Percentiles rank a stretch among this genome's conserved stretches.
phyloP scores from a whole-genome alignment of 768 basidiomycete genomes.

The Clitopilus passeckerianus region DNA sequence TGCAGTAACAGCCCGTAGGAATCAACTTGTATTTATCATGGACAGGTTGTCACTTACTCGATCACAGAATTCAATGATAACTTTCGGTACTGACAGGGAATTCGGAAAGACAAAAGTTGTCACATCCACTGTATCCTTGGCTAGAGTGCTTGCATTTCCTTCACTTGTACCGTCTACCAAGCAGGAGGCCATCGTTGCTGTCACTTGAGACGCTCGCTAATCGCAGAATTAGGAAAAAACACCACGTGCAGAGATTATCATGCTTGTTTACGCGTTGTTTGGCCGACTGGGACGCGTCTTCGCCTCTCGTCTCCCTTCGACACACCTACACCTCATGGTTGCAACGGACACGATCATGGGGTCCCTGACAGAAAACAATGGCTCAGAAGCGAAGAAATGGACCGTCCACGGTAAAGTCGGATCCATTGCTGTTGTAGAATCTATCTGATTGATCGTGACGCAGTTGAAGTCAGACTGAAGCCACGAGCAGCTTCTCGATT shows the following conservation, averaged over 20 bases:
- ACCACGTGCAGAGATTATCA: slow-evolving; percentile 26
- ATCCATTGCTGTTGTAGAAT: not conserved
- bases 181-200: slow-evolving; percentile 2
- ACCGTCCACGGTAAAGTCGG: slow-evolving; percentile 50
- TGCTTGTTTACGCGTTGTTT: slow-evolving; percentile 49
- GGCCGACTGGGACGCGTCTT: slow-evolving; percentile 10
- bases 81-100: slow-evolving; percentile 36
- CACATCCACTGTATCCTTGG: slow-evolving; percentile 29
- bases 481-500: slow-evolving; percentile 65
- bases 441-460: slow-evolving; percentile 43
- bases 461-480: slow-evolving; percentile 83
- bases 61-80: slow-evolving; percentile 93
- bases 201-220: not conserved
- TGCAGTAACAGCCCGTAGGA: slow-evolving; percentile 16
- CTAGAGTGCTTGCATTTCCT: not conserved
- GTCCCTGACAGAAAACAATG: slow-evolving; percentile 2
- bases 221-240: slow-evolving; percentile 6
- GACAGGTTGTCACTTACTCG: slow-evolving; percentile 48
- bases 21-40: not conserved
- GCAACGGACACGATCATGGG: slow-evolving; percentile 1
- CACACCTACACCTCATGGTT: not conserved
- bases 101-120: slow-evolving; percentile 54
- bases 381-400: slow-evolving; percentile 34
- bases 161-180: not conserved
- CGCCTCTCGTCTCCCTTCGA: not conserved